Percentiles rank a stretch among this genome's conserved stretches.
Evolutionary conservation across 139 green algal species (phyloP).

Genomic region (Dunaliella sp.): DNA sequence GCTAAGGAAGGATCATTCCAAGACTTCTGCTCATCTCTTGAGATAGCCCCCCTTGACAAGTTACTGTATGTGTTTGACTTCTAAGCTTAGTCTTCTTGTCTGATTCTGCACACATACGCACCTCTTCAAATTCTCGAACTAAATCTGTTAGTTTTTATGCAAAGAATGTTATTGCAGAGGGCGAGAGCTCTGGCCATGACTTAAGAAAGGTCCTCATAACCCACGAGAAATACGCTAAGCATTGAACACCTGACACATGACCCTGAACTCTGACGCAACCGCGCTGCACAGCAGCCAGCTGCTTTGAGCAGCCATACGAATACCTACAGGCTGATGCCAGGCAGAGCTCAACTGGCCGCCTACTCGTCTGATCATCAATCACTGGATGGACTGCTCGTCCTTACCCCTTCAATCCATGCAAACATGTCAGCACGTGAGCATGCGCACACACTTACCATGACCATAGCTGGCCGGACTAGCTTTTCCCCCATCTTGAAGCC

Average conservation of each 20-base stretch:
- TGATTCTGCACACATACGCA: too few species aligned
- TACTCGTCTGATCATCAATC: background rate
- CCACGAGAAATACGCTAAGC: too few species aligned
- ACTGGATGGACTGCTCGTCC: background rate
- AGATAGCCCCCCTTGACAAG: too few species aligned
- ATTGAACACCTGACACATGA: too few species aligned
- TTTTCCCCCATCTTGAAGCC: constrained; percentile 85
- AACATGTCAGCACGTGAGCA: background rate
- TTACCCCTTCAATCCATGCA: background rate
- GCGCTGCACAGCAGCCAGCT: background rate
- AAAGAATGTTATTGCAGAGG: too few species aligned
- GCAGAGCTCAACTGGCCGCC: background rate
- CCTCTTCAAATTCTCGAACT: background rate
- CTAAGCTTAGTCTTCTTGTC: too few species aligned
- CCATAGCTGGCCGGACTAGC: constrained; percentile 94
- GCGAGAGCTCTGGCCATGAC: background rate
- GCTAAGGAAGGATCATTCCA: too few species aligned
- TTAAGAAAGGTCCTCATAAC: too few species aligned
- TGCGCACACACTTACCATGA: constrained; percentile 74
- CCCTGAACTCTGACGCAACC: background rate
- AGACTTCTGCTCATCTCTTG: too few species aligned
- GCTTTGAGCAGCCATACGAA: background rate
- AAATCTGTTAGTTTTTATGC: background rate
- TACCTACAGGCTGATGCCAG: background rate
- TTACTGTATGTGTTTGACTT: too few species aligned